Evolutionary conservation across 345 rosid species (phyloP).

Genomic region (Dipteronia sinensis): DNA sequence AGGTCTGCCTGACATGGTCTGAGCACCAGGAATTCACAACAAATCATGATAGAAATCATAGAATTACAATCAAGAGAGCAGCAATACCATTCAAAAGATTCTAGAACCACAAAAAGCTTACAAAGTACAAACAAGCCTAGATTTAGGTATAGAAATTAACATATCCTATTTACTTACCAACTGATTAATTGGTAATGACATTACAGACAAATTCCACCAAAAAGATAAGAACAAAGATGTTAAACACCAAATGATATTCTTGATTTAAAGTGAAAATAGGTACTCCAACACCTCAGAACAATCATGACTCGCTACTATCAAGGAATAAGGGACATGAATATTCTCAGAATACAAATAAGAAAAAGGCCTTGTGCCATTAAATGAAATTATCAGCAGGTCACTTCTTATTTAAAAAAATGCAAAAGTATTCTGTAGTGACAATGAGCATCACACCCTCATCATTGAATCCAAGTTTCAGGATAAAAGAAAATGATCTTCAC

Average conservation of each 20-base stretch:
- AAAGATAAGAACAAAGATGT: not conserved
- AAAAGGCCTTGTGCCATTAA: not conserved
- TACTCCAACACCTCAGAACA: not conserved
- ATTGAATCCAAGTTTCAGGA: not conserved
- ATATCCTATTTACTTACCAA: not conserved
- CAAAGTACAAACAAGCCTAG: not conserved
- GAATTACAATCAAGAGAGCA: constrained; percentile 9
- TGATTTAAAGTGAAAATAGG: not conserved
- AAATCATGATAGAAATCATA: constrained; percentile 28
- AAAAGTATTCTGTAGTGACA: not conserved
- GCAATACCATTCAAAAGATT: constrained; percentile 14
- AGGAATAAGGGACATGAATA: constrained; percentile 2
- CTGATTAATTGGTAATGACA: not conserved
- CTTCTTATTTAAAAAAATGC: not conserved
- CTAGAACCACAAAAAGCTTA: not conserved
- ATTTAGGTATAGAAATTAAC: not conserved
- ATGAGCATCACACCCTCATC: not conserved
- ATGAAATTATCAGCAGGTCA: not conserved
- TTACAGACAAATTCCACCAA: not conserved
- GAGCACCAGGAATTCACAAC: constrained; percentile 42
- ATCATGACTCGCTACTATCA: not conserved
- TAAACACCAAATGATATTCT: not conserved
- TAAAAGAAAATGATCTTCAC: not conserved
- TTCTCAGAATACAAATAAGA: not conserved
- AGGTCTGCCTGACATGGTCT: constrained; percentile 92